These are phyloP conservation scores for Meyerozyma athensensis DNA, from an alignment of 1,139 yeast genomes.

Conservation along the genomic window DNA sequence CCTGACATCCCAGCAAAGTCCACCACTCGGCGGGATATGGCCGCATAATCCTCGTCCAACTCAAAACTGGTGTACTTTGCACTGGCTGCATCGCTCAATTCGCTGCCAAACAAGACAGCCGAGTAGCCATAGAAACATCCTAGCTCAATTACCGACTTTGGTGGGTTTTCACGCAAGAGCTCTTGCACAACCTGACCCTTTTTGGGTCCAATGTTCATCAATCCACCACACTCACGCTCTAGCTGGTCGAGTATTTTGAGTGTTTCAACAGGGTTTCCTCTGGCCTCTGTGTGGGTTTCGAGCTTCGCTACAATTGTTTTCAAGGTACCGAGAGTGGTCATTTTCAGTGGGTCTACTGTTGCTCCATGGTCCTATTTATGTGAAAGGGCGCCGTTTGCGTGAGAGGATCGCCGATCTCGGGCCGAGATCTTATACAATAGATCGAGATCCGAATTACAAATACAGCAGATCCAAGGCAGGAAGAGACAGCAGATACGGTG, in stretches of 20 bases:
- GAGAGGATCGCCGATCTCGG: too few relatives aligned
- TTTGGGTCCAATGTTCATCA: conserved; percentile 31
- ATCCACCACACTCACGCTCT: conserved; percentile 4
- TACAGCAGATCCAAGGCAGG: too few relatives aligned
- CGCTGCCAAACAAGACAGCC: conserved; percentile 32
- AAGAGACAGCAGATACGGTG: too few relatives aligned
- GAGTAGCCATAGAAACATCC: conserved; percentile 45
- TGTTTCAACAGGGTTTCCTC: conserved; percentile 8
- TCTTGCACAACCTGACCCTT: conserved; percentile 30
- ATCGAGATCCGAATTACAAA: too few relatives aligned
- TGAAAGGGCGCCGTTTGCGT: too few relatives aligned
- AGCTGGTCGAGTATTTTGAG: conserved; percentile 10
- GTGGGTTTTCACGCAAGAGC: conserved; percentile 21
- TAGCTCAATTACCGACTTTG: conserved; percentile 35
- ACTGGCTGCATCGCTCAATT: conserved; percentile 18
- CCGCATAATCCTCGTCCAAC: conserved; percentile 27
- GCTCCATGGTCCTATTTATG: too few relatives aligned
- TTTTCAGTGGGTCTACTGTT: too few relatives aligned
- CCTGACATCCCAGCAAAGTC: conserved; percentile 34
- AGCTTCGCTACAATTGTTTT: background rate
- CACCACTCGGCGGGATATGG: conserved; percentile 25
- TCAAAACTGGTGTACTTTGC: conserved; percentile 39
- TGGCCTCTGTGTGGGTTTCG: background rate
- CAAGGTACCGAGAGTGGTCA: background rate
- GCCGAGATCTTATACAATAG: too few relatives aligned